Conservation (phyloP, 1,284 basidiomycete species). For the Cryptococcus sp. region DNA sequence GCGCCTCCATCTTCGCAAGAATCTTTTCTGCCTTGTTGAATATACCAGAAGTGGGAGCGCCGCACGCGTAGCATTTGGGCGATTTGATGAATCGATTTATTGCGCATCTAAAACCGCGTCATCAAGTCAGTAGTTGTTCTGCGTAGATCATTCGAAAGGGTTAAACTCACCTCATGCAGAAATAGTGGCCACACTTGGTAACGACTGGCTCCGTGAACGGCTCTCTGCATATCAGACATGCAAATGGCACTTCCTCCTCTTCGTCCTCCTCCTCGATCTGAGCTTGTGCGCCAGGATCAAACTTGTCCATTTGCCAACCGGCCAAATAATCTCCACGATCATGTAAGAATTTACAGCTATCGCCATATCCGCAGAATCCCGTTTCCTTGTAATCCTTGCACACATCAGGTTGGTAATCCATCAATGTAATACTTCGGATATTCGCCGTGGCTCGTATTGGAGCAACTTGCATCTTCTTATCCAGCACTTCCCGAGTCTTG, state of each 20-base stretch:
- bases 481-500: slow-evolving; percentile 66
- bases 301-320: slow-evolving; percentile 92
- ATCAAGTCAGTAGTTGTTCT: slow-evolving; percentile 4
- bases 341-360: slow-evolving; percentile 95
- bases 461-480: slow-evolving; percentile 85
- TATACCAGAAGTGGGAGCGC: slow-evolving; percentile 87
- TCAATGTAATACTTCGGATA: slow-evolving; percentile 90
- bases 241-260: slow-evolving; percentile 90
- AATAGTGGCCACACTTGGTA: slow-evolving; percentile 96
- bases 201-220: slow-evolving; percentile 93
- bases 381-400: slow-evolving; percentile 99
- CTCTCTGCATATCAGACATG: slow-evolving; percentile 93
- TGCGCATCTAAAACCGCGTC: slow-evolving; percentile 63
- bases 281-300: slow-evolving; percentile 50
- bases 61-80: slow-evolving; percentile 94
- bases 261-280: slow-evolving; percentile 64
- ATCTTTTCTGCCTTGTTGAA: slow-evolving; percentile 59
- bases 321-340: slow-evolving; percentile 80
- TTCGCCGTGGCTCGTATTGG: slow-evolving; percentile 78
- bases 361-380: slow-evolving; percentile 97
- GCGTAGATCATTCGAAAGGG: too few species aligned
- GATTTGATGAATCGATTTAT: slow-evolving; percentile 91
- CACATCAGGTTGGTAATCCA: slow-evolving; percentile 98
- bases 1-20: slow-evolving; percentile 50
- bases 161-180: slow-evolving; percentile 72